Evolutionary conservation across 140 eudicot genomes (phyloP).

Genomic region (Senecio squalidus): DNA sequence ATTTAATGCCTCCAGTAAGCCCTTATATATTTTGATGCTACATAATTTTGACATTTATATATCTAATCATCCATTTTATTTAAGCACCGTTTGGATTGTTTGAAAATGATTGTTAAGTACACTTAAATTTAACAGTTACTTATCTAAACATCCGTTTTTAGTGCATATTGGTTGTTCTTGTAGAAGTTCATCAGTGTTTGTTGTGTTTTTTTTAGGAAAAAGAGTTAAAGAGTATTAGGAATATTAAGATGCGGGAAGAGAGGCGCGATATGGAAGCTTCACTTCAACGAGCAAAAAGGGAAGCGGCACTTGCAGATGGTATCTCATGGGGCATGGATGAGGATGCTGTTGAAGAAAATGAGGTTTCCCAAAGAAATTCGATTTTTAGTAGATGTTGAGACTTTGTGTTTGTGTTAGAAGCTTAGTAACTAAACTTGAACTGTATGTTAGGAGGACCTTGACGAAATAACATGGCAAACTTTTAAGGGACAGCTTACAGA

Average conservation of each 20-base stretch:
- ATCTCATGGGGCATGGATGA: conserved; percentile 99
- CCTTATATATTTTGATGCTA: background rate
- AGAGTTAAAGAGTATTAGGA: conserved; percentile 48
- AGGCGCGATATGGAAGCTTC: conserved; percentile 92
- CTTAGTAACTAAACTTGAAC: background rate
- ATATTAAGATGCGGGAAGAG: conserved; percentile 40
- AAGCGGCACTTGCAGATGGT: conserved; percentile 93
- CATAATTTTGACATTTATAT: background rate
- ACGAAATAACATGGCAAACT: conserved; percentile 95
- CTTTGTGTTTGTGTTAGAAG: background rate
- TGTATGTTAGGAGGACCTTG: conserved; percentile 67
- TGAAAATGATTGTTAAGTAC: background rate
- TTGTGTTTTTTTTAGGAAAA: conserved; percentile 58
- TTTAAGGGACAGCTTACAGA: conserved; percentile 97
- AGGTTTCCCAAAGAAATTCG: conserved; percentile 39
- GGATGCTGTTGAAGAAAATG: conserved; percentile 96
- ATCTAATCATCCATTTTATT: background rate
- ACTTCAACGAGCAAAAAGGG: conserved; percentile 72
- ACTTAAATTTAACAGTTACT: background rate
- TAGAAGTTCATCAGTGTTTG: conserved; percentile 7
- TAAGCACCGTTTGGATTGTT: background rate
- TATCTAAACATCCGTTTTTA: background rate
- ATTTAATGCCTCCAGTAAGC: conserved; percentile 88
- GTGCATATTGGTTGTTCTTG: background rate
- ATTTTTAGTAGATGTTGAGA: background rate